A percentile compares a stretch with the other conserved stretches of the same genome.
These are phyloP conservation scores for Podospora comata DNA, from an alignment of 495 filamentous ascomycete genomes.

Conservation along the genomic window DNA sequence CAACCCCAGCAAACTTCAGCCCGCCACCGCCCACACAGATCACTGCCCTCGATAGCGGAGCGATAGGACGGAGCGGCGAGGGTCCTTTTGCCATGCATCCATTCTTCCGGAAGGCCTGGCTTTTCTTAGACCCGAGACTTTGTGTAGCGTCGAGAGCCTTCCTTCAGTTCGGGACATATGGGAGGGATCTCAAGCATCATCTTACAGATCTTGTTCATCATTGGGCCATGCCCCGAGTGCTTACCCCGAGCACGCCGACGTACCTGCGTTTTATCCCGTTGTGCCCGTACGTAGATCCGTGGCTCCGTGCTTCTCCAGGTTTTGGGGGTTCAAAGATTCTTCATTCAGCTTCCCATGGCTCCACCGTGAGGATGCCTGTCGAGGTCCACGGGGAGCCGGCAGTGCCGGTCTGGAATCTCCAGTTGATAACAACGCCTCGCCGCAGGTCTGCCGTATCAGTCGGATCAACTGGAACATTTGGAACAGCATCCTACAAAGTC, in stretches of 20 bases:
- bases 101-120: neutral
- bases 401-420: neutral
- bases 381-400: neutral
- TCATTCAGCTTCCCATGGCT: neutral
- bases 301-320: neutral
- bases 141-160: neutral
- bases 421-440: neutral
- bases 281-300: neutral
- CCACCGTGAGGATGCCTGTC: neutral
- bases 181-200: neutral
- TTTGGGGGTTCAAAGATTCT: neutral
- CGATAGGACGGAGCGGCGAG: neutral
- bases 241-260: neutral
- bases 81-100: neutral
- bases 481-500: neutral
- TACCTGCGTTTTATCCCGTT: neutral
- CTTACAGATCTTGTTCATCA: neutral
- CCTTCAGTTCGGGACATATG: neutral
- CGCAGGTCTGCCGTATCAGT: neutral
- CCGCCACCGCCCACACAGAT: neutral
- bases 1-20: slow-evolving; percentile 5
- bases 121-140: neutral
- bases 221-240: neutral
- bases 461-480: neutral
- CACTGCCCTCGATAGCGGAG: neutral